A percentile compares a stretch with the other conserved stretches of the same genome.
Conservation (phyloP, 441 rosid genomes). For the Lepidium campestre region DNA sequence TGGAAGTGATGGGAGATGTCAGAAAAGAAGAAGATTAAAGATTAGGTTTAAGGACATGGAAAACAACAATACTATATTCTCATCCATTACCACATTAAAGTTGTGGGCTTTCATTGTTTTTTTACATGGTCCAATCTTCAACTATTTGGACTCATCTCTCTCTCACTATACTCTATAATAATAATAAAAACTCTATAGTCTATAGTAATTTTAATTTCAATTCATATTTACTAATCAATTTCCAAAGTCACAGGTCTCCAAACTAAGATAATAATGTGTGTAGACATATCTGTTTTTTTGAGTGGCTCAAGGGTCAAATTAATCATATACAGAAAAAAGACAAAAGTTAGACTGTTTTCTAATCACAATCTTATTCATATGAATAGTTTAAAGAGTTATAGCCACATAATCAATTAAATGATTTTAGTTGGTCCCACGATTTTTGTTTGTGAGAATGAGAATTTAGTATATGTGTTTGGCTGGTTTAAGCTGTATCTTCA, state of each 20-base stretch:
- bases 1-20: conserved; percentile 25
- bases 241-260: conserved; percentile 12
- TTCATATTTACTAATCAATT: conserved; percentile 17
- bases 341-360: conserved; percentile 22
- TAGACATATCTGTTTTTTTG: conserved; percentile 23
- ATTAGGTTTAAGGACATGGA: conserved; percentile 27
- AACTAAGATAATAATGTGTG: neutral
- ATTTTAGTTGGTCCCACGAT: conserved; percentile 31
- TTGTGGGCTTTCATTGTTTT: conserved; percentile 30
- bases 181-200: too few species aligned
- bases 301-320: conserved; percentile 27
- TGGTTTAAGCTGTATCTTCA: conserved; percentile 27
- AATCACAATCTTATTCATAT: conserved; percentile 16
- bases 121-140: conserved; percentile 26
- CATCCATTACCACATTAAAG: conserved; percentile 15
- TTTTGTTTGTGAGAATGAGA: conserved; percentile 19
- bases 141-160: conserved; percentile 20
- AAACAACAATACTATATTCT: conserved; percentile 26
- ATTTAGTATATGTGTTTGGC: conserved; percentile 11
- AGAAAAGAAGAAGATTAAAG: conserved; percentile 22
- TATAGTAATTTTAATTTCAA: neutral
- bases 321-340: conserved; percentile 23
- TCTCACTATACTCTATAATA: neutral
- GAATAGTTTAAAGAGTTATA: conserved; percentile 21
- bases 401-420: conserved; percentile 16